Evolutionary conservation across 257 asterid species (phyloP).

Genomic region (Cruciata laevipes): DNA sequence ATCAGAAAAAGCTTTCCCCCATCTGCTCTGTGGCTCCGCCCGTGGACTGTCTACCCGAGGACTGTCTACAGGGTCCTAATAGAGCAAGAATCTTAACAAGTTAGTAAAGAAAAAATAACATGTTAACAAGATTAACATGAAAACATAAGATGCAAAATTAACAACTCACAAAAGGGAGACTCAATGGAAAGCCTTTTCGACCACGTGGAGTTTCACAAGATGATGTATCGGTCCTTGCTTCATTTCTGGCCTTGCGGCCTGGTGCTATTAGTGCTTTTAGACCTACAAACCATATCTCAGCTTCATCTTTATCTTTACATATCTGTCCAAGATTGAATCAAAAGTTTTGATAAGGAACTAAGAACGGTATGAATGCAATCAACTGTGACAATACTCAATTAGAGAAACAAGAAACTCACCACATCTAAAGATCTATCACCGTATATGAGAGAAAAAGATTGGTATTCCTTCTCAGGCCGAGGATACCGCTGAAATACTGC

Average conservation of each 20-base stretch:
- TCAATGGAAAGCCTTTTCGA: slow-evolving; percentile 36
- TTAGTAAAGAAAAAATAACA: background rate
- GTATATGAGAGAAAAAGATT: slow-evolving; percentile 81
- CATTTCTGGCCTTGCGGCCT: slow-evolving; percentile 41
- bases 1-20: slow-evolving; percentile 74
- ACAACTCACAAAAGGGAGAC: slow-evolving; percentile 41
- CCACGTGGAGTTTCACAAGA: slow-evolving; percentile 42
- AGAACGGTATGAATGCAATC: background rate
- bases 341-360: slow-evolving; percentile 3
- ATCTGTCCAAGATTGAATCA: slow-evolving; percentile 36
- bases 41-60: slow-evolving; percentile 40
- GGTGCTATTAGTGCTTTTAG: slow-evolving; percentile 66
- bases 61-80: slow-evolving; percentile 50
- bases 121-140: slow-evolving; percentile 12
- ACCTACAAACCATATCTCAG: slow-evolving; percentile 88
- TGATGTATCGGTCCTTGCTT: slow-evolving; percentile 35
- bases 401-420: slow-evolving; percentile 48
- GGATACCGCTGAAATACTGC: slow-evolving; percentile 81
- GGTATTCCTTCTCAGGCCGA: slow-evolving; percentile 96
- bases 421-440: slow-evolving; percentile 77
- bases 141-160: slow-evolving; percentile 4
- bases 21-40: slow-evolving; percentile 51
- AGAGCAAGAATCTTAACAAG: slow-evolving; percentile 11
- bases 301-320: slow-evolving; percentile 95
- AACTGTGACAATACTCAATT: background rate